A percentile compares a stretch with the other conserved stretches of the same genome.
Evolutionary conservation across 768 basidiomycete genomes (phyloP).

Genomic region (Boletus sp.): DNA sequence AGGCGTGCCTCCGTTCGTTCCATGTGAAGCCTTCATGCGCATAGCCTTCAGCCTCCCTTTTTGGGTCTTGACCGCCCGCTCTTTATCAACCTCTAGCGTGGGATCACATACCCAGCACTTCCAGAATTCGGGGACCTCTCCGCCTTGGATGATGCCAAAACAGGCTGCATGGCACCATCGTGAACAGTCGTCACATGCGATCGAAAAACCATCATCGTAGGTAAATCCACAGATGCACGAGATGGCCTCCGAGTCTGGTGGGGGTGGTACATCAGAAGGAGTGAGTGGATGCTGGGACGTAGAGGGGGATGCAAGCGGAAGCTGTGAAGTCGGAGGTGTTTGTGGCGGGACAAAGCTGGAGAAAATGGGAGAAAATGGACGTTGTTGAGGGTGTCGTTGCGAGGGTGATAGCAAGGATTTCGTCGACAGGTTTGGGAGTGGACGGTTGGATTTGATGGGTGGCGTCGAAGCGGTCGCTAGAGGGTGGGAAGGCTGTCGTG

Average conservation of each 20-base stretch:
- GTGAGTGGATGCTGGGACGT: slow-evolving; percentile 20
- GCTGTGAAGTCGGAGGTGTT: slow-evolving; percentile 13
- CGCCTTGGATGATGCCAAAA: slow-evolving; percentile 56
- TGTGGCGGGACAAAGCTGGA: slow-evolving; percentile 12
- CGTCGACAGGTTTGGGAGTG: slow-evolving; percentile 8
- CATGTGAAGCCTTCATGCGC: slow-evolving; percentile 29
- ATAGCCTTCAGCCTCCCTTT: slow-evolving; percentile 37
- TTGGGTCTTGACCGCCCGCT: slow-evolving; percentile 47
- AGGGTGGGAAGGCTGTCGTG: slow-evolving; percentile 17
- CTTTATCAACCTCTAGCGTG: slow-evolving; percentile 41
- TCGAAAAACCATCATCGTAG: slow-evolving; percentile 81
- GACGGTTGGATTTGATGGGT: slow-evolving; percentile 7
- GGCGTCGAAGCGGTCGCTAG: slow-evolving; percentile 18
- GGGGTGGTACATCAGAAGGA: slow-evolving; percentile 20
- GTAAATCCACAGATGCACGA: slow-evolving; percentile 73
- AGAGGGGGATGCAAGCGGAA: slow-evolving; percentile 19
- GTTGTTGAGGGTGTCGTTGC: slow-evolving; percentile 15
- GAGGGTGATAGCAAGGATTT: slow-evolving; percentile 16
- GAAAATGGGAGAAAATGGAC: slow-evolving; percentile 19
- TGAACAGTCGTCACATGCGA: slow-evolving; percentile 80
- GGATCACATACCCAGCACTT: slow-evolving; percentile 70
- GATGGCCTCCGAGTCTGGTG: slow-evolving; percentile 47
- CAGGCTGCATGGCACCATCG: slow-evolving; percentile 86
- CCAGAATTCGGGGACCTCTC: slow-evolving; percentile 70
- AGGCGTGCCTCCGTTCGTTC: slow-evolving; percentile 17